Conservation (phyloP, 106 monocot species). For the Dendrobium officinale region DNA sequence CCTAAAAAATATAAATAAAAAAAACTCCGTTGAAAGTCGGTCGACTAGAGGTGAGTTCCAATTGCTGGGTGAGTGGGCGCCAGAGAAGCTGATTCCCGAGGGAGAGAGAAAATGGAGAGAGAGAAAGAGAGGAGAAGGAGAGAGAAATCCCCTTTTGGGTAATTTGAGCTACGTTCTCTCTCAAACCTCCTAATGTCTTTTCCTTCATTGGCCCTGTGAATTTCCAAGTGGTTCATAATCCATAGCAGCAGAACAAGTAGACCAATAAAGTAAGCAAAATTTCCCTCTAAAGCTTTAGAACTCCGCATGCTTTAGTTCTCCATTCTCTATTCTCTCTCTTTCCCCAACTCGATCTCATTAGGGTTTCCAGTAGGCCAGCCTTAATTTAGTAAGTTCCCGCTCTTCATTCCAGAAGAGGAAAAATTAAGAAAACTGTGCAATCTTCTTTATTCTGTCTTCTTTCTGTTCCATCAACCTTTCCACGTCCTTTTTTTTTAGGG, state of each 20-base stretch:
- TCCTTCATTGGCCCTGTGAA: not conserved
- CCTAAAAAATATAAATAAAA: too few species aligned
- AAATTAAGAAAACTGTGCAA: too few species aligned
- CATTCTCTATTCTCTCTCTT: not conserved
- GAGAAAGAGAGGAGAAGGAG: too few species aligned
- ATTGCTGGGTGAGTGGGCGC: too few species aligned
- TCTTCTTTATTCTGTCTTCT: not conserved
- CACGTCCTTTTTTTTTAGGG: not conserved
- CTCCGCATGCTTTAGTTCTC: not conserved
- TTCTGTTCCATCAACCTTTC: not conserved
- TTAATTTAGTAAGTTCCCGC: conserved; percentile 11
- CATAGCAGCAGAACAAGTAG: not conserved
- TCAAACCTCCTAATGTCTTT: too few species aligned
- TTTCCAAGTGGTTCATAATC: not conserved
- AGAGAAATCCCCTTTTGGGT: too few species aligned
- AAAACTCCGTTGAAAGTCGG: too few species aligned
- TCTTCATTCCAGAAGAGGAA: not conserved
- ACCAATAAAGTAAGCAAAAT: not conserved
- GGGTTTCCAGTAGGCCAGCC: not conserved
- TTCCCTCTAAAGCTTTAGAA: not conserved
- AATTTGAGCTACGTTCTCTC: too few species aligned
- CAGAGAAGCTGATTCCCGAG: too few species aligned
- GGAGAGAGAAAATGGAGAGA: too few species aligned
- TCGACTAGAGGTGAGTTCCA: too few species aligned
- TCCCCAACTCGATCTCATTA: not conserved